Percentiles rank a stretch among this genome's conserved stretches.
Conservation (phyloP, 805 yeast species). For the Cyberlindnera meyerae region DNA sequence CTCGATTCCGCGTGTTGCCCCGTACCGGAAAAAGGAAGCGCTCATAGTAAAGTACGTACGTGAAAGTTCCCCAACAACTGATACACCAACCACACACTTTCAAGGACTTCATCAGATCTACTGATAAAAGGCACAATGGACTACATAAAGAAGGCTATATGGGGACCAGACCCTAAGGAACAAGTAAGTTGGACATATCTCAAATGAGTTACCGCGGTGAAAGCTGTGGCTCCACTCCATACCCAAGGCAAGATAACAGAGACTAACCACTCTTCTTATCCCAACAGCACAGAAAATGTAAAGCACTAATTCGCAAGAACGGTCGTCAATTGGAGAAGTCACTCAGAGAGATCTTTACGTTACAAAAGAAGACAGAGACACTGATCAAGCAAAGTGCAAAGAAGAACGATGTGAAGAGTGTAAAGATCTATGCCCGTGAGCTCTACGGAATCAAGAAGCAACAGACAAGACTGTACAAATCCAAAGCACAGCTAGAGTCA, state of each 20-base stretch:
- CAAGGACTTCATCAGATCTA: no score
- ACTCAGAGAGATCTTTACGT: slow-evolving; percentile 50
- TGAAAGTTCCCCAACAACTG: no score
- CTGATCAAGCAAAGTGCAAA: slow-evolving; percentile 72
- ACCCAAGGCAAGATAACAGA: no score
- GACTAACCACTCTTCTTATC: neutral
- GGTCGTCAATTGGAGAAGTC: slow-evolving; percentile 74
- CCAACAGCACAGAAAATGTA: slow-evolving; percentile 56
- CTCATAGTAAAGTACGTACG: no score
- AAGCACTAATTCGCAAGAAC: slow-evolving; percentile 74
- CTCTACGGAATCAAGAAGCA: slow-evolving; percentile 69
- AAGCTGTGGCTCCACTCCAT: no score
- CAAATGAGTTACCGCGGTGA: neutral
- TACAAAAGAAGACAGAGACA: slow-evolving; percentile 74
- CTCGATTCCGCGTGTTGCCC: no score
- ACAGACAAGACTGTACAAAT: slow-evolving; percentile 63
- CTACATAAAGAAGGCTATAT: slow-evolving; percentile 75
- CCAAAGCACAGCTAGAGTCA: slow-evolving; percentile 82
- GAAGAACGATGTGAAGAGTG: slow-evolving; percentile 70
- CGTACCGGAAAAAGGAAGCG: no score
- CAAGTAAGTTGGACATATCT: slow-evolving; percentile 35
- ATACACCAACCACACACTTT: no score
- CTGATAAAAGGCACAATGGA: no score
- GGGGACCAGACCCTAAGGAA: slow-evolving; percentile 97
- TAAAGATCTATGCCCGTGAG: slow-evolving; percentile 78